A percentile compares a stretch with the other conserved stretches of the same genome.
These are phyloP conservation scores for Capsicum chinense DNA, from an alignment of 257 asterid genomes.

Conservation along the genomic window DNA sequence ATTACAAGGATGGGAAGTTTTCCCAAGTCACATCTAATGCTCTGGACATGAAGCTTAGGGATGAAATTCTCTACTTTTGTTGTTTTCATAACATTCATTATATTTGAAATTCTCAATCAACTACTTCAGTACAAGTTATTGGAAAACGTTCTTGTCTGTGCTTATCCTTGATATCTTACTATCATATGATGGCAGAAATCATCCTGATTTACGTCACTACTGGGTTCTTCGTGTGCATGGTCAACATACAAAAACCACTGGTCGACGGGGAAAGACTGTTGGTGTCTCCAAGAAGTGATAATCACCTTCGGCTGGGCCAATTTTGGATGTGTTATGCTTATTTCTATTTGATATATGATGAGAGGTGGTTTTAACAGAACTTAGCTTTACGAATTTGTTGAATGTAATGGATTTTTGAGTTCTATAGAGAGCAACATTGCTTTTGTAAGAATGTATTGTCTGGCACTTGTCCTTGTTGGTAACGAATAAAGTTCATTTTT, in stretches of 20 bases:
- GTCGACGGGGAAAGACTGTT: constrained; percentile 30
- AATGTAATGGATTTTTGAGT: not conserved
- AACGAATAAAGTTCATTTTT: not conserved
- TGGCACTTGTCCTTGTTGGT: not conserved
- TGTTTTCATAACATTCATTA: too few relatives aligned
- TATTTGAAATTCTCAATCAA: too few relatives aligned
- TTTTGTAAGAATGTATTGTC: not conserved
- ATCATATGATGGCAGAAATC: not conserved
- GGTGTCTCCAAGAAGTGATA: constrained; percentile 33
- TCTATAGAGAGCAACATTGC: not conserved
- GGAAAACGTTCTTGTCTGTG: too few relatives aligned
- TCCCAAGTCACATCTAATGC: too few relatives aligned
- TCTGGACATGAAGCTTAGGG: too few relatives aligned
- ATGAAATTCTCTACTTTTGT: too few relatives aligned
- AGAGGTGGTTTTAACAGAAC: not conserved
- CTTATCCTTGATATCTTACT: too few relatives aligned
- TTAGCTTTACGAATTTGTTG: not conserved
- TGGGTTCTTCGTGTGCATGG: constrained; percentile 32
- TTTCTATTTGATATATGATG: not conserved
- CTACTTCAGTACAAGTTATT: too few relatives aligned
- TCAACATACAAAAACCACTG: constrained; percentile 31
- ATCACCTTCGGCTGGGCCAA: not conserved
- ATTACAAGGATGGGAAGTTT: too few relatives aligned
- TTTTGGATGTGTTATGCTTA: not conserved
- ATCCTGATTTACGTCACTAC: constrained; percentile 27